Conservation (phyloP, 345 rosid genomes). For the Barbarea vulgaris region DNA sequence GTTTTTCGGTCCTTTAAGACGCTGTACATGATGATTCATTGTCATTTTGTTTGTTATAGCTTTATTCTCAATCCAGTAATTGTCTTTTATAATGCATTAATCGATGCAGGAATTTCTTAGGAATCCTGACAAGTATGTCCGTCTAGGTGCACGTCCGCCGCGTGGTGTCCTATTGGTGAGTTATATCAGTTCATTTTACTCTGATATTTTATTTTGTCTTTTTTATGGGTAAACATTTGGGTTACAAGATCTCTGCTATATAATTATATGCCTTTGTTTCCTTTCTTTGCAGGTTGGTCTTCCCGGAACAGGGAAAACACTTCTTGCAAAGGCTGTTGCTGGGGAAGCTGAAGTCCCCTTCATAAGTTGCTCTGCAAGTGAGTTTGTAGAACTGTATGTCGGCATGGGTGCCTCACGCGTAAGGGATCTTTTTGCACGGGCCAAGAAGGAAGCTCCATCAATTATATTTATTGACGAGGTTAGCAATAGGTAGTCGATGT, state of each 20-base stretch:
- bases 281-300: constrained; percentile 76
- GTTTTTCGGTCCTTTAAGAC: constrained; percentile 17
- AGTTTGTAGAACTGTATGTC: constrained; percentile 91
- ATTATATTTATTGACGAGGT: constrained; percentile 98
- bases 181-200: constrained; percentile 14
- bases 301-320: constrained; percentile 99
- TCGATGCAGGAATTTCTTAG: constrained; percentile 82
- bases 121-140: constrained; percentile 79
- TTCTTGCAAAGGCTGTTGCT: constrained; percentile 88
- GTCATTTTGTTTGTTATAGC: constrained; percentile 13
- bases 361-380: constrained; percentile 95
- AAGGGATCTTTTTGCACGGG: constrained; percentile 92
- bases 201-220: not conserved
- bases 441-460: constrained; percentile 98
- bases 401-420: constrained; percentile 99
- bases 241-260: constrained; percentile 13
- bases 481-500: constrained; percentile 10
- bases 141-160: constrained; percentile 98
- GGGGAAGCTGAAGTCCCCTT: constrained; percentile 97
- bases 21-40: constrained; percentile 4
- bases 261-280: constrained; percentile 24
- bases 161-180: constrained; percentile 96
- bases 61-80: constrained; percentile 32
- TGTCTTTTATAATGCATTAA: constrained; percentile 33
- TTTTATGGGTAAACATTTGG: not conserved